Evolutionary conservation across 768 basidiomycete genomes (phyloP).

Genomic region (Mycena olivaceomarginata): DNA sequence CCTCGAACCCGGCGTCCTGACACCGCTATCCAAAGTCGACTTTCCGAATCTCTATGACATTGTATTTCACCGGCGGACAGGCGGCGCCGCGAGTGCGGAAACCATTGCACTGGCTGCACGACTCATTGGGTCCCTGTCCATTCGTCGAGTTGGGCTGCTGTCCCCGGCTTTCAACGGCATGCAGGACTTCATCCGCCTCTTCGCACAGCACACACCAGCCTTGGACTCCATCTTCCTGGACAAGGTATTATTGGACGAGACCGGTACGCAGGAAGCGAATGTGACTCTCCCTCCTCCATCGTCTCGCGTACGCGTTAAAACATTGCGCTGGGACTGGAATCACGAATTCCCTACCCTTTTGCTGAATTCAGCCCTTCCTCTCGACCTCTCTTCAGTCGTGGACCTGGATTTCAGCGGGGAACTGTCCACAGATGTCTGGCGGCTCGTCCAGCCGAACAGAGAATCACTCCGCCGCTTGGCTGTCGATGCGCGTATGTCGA

Average conservation of each 20-base stretch:
- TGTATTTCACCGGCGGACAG: background rate
- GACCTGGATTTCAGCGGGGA: background rate
- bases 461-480: background rate
- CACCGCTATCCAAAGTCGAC: background rate
- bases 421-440: background rate
- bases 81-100: background rate
- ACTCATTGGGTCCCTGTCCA: constrained; percentile 1
- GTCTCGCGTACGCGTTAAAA: background rate
- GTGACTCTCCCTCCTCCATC: background rate
- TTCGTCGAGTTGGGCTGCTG: constrained; percentile 20
- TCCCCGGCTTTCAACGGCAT: background rate
- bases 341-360: background rate
- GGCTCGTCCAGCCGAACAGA: background rate
- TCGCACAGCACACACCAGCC: background rate
- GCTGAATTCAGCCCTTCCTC: background rate
- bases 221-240: constrained; percentile 11
- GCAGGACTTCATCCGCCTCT: constrained; percentile 14
- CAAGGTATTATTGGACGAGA: background rate
- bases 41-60: constrained; percentile 29
- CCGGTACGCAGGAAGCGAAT: background rate
- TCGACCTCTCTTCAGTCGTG: constrained; percentile 6
- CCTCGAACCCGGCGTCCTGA: background rate
- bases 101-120: background rate
- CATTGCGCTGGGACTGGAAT: background rate
- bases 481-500: constrained; percentile 20